Conservation (phyloP, 208 protist genomes). For the Crithidia acanthocephali region DNA sequence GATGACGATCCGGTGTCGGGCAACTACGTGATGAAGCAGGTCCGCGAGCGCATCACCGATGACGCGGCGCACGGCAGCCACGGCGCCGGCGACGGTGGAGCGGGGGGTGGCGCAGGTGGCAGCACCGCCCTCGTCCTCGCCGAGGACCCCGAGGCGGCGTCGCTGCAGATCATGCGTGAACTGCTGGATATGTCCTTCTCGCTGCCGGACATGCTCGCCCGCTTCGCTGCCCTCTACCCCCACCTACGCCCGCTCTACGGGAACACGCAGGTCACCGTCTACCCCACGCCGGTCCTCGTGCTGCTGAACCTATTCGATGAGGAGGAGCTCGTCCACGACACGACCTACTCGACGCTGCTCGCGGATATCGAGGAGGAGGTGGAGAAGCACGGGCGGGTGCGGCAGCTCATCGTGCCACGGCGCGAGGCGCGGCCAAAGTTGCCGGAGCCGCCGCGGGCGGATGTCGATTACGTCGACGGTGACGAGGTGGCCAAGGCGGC, state of each 20-base stretch:
- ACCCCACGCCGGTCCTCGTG: slow-evolving; percentile 79
- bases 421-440: slow-evolving; percentile 62
- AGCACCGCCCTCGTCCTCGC: slow-evolving; percentile 40
- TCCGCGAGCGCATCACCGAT: slow-evolving; percentile 34
- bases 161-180: slow-evolving; percentile 76
- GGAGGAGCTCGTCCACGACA: slow-evolving; percentile 79
- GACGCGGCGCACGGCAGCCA: neutral
- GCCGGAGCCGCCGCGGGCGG: slow-evolving; percentile 54
- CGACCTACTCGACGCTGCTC: slow-evolving; percentile 67
- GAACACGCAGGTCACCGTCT: slow-evolving; percentile 70
- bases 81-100: slow-evolving; percentile 5
- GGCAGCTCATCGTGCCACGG: slow-evolving; percentile 78
- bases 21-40: slow-evolving; percentile 48
- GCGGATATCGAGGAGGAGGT: slow-evolving; percentile 84
- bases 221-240: slow-evolving; percentile 63
- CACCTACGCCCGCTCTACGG: slow-evolving; percentile 78
- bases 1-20: slow-evolving; percentile 79
- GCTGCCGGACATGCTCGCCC: slow-evolving; percentile 61
- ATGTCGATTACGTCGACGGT: slow-evolving; percentile 31
- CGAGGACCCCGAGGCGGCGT: slow-evolving; percentile 41
- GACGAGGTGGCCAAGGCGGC: slow-evolving; percentile 36
- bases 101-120: neutral
- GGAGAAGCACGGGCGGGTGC: slow-evolving; percentile 83
- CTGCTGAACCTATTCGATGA: slow-evolving; percentile 91
- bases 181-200: slow-evolving; percentile 61